Percentiles rank a stretch among this genome's conserved stretches.
Conservation (phyloP, 2,329 filamentous ascomycete genomes). For the Colletotrichum lupini region DNA sequence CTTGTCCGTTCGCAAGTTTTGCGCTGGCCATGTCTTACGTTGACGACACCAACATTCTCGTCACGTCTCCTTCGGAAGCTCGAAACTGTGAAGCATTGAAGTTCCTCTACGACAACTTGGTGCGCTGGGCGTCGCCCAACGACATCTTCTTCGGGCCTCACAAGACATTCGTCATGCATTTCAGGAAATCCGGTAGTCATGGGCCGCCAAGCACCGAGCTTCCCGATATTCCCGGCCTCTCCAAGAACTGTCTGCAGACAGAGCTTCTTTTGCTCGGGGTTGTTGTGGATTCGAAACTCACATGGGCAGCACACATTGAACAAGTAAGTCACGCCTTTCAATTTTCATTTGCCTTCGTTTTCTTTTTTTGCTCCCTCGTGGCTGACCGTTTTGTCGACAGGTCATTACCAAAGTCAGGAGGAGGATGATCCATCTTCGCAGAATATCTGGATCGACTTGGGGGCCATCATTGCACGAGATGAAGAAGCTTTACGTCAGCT, state of each 20-base stretch:
- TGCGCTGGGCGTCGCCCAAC: not conserved
- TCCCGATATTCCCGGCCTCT: not conserved
- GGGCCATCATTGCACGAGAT: too few relatives aligned
- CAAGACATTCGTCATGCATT: not conserved
- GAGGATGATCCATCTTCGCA: too few relatives aligned
- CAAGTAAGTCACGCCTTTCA: not conserved
- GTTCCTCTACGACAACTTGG: not conserved
- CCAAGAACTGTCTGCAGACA: not conserved
- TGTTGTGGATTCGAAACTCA: not conserved
- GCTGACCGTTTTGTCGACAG: too few relatives aligned
- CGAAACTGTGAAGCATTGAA: not conserved
- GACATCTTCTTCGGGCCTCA: not conserved
- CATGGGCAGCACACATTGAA: not conserved
- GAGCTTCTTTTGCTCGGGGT: not conserved
- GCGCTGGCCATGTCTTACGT: not conserved
- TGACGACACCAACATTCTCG: slow-evolving; percentile 18
- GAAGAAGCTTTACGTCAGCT: too few relatives aligned
- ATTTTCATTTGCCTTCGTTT: too few relatives aligned
- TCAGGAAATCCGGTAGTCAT: not conserved
- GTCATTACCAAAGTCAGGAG: too few relatives aligned
- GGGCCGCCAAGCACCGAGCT: not conserved
- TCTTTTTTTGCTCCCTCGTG: too few relatives aligned
- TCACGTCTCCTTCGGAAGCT: not conserved
- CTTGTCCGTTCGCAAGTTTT: too few relatives aligned
- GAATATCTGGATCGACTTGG: too few relatives aligned